Percentiles rank a stretch among this genome's conserved stretches.
Conservation (phyloP, 2,329 filamentous ascomycete species). For the Furcasterigmium furcatum region DNA sequence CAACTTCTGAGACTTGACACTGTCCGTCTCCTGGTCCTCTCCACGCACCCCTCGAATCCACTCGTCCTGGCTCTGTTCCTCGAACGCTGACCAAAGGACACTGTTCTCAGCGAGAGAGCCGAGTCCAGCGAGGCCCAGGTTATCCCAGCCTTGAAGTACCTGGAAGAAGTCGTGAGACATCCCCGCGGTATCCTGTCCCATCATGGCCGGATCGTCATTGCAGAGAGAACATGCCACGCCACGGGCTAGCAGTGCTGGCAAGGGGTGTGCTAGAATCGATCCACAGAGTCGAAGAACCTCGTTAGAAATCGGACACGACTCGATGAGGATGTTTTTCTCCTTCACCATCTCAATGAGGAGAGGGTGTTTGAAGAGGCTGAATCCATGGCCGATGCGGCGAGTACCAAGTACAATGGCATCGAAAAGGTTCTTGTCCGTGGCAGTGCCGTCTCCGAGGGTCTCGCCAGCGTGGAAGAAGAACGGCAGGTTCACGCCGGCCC, state of each 20-base stretch:
- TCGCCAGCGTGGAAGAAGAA: constrained; percentile 97
- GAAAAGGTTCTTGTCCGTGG: constrained; percentile 78
- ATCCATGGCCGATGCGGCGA: constrained; percentile 84
- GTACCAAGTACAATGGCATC: constrained; percentile 86
- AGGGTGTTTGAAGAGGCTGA: constrained; percentile 87
- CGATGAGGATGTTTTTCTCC: constrained; percentile 81
- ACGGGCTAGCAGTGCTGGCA: constrained; percentile 79
- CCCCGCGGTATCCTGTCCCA: constrained; percentile 77
- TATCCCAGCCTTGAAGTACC: constrained; percentile 83
- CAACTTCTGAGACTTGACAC: constrained; percentile 68
- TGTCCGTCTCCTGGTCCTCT: constrained; percentile 63
- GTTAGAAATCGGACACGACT: constrained; percentile 89
- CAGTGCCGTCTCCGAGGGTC: constrained; percentile 70
- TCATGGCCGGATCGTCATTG: constrained; percentile 88
- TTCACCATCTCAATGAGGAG: constrained; percentile 85
- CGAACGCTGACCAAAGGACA: constrained; percentile 83
- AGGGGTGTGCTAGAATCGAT: constrained; percentile 72
- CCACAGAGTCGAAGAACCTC: constrained; percentile 79
- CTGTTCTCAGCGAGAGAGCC: constrained; percentile 90
- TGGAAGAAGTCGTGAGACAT: constrained; percentile 96
- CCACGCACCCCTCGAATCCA: constrained; percentile 73
- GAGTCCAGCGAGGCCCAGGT: constrained; percentile 81
- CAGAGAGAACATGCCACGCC: constrained; percentile 81
- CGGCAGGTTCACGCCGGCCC: constrained; percentile 76
- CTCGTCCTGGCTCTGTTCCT: constrained; percentile 68